Base-by-base conservation (phyloP, 306 rosid genomes). In the Prunus davidiana region DNA sequence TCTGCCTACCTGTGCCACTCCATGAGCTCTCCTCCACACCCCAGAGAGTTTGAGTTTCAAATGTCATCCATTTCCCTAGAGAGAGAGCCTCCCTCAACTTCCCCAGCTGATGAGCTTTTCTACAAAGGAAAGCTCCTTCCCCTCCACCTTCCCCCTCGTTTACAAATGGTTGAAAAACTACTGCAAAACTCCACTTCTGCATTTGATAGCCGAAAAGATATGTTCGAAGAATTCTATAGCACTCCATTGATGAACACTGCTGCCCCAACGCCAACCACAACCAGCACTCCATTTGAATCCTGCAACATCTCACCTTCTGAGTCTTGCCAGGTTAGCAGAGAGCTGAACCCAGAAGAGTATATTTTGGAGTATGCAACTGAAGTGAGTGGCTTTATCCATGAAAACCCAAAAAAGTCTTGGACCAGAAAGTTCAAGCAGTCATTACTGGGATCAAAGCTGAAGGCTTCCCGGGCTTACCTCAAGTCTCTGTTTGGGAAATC, bases 61-160 rank as follows among this genome's bases (percentile, higher is more conserved):
- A 96, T 91, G 99, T 89, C 96, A 15, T 85, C 91, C 54, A 80
- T 70, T 20, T 73, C 84, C 74, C 84, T 83, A 75, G 93, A 89
- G 13, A 82, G 83, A 83, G 91, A 89, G 15, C 54, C 84, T 9
- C 30, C 87, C 13, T 82, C 94, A 51, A 86, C 98, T 82, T 96
- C 98, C 18, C 99, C 99, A 46, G 98, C 99, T 57, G 99, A 96
- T n/a, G 99, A 96, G 87, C 99, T 96, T 71, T 96, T 96, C 87
- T 96, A 96, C 89, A 96, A 92, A 75, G 99, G 98, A 66, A 96
- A 96, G 79, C 96, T 96, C 45, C 98, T 96, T 62, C 99, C 99
- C 20, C 99, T 96, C 80, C 99, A 96, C 78, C 97, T 89, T 18
- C 99, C 99, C 3, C 99, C 98, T 15, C 80, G 97, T 50, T 71